A percentile compares a stretch with the other conserved stretches of the same genome.
phyloP scores from a whole-genome alignment of 345 rosid genomes.

The Chamaenerion angustifolium region DNA sequence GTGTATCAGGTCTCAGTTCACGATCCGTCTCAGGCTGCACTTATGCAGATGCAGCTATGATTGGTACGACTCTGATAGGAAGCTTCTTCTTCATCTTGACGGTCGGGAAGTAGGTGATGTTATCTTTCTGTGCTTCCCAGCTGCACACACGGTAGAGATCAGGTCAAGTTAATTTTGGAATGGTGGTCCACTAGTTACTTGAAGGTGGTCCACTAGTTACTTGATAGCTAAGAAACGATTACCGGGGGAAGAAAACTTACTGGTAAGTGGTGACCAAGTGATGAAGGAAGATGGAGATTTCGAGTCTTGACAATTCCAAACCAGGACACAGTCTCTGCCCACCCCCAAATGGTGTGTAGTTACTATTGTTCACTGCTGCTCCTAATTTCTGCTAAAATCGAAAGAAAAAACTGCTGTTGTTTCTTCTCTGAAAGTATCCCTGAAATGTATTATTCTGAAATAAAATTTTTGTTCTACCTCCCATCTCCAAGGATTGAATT shows the following conservation, averaged over 20 bases:
- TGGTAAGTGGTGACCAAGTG: constrained; percentile 64
- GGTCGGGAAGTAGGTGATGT: constrained; percentile 51
- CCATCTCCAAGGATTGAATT: constrained; percentile 97
- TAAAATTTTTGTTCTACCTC: constrained; percentile 27
- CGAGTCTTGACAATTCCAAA: constrained; percentile 76
- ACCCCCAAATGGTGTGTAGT: constrained; percentile 94
- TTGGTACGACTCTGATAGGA: constrained; percentile 33
- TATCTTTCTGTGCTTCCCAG: constrained; percentile 52
- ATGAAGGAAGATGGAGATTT: constrained; percentile 83
- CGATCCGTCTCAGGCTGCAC: too few relatives aligned
- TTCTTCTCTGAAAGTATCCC: not conserved
- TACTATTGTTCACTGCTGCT: constrained; percentile 29
- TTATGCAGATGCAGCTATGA: constrained; percentile 2
- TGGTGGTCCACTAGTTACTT: too few relatives aligned
- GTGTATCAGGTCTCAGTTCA: too few relatives aligned
- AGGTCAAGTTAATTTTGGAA: not conserved
- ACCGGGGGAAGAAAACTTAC: constrained; percentile 13
- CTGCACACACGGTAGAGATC: constrained; percentile 16
- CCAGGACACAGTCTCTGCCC: constrained; percentile 99
- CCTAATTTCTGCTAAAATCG: constrained; percentile 38
- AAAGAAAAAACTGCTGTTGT: not conserved
- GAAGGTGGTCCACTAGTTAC: too few relatives aligned
- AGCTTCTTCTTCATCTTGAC: constrained; percentile 57
- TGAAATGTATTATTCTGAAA: not conserved
- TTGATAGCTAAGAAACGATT: not conserved